These are phyloP conservation scores for Mycena vulgaris DNA, from an alignment of 768 basidiomycete species.

Conservation along the genomic window DNA sequence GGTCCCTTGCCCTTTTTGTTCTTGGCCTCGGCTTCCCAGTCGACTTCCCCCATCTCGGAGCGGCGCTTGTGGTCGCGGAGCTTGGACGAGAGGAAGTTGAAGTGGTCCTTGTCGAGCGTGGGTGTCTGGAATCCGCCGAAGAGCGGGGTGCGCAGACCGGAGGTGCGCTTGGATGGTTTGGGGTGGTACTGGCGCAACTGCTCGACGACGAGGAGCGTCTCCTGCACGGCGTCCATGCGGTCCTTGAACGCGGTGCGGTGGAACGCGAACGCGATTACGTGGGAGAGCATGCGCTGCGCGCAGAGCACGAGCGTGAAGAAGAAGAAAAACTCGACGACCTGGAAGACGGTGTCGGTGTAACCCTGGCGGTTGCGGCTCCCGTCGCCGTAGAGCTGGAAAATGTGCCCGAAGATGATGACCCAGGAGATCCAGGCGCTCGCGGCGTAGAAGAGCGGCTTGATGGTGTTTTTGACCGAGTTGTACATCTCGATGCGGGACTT, in stretches of 20 bases:
- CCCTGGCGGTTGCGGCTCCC: slow-evolving; percentile 63
- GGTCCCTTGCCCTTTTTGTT: slow-evolving; percentile 37
- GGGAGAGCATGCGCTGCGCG: slow-evolving; percentile 77
- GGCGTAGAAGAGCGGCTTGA: slow-evolving; percentile 83
- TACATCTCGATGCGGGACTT: slow-evolving; percentile 81
- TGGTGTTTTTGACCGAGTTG: slow-evolving; percentile 75
- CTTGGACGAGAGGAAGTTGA: slow-evolving; percentile 45
- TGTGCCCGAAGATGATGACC: slow-evolving; percentile 80
- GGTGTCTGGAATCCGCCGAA: slow-evolving; percentile 54
- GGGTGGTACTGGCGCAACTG: slow-evolving; percentile 78
- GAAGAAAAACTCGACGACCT: slow-evolving; percentile 82
- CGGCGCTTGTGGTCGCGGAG: slow-evolving; percentile 32
- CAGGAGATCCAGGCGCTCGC: slow-evolving; percentile 81
- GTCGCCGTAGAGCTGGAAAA: slow-evolving; percentile 70
- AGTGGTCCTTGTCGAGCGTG: slow-evolving; percentile 64
- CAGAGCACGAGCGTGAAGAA: slow-evolving; percentile 79
- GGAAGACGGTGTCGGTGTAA: slow-evolving; percentile 73
- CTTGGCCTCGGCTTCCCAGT: slow-evolving; percentile 38
- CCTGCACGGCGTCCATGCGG: slow-evolving; percentile 71
- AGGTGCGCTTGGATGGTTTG: slow-evolving; percentile 50
- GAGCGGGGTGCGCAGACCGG: slow-evolving; percentile 62
- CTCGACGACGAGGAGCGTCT: slow-evolving; percentile 74
- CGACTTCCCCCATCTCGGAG: slow-evolving; percentile 32
- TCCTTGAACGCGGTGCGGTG: slow-evolving; percentile 85
- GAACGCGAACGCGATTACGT: slow-evolving; percentile 82